Base-by-base conservation (phyloP, 176 grass and related monocot genomes). In the Areca catechu region DNA sequence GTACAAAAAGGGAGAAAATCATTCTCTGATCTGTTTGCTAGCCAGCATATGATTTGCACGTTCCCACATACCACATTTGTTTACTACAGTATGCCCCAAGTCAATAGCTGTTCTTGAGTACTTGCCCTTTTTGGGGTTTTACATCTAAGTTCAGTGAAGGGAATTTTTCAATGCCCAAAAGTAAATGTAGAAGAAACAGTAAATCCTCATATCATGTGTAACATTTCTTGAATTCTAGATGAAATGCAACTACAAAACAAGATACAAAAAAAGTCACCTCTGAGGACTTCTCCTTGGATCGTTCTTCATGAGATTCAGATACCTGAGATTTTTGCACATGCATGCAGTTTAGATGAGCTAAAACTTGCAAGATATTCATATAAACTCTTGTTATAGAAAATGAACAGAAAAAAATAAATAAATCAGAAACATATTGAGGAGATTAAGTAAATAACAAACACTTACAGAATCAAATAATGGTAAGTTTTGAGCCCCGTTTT, bases 381-480 rank as follows among this genome's bases (percentile, higher is more conserved):
- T 4, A 29, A 66, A 10, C 51, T 19, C 16, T 50, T 65, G 20
- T 16, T 48, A 51, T 14, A 12, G 9, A 43, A 50, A 24, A 47
- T 34, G 25, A 67, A 25, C 4, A 4, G 24, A 4, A 0, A 25
- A 37, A 54, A 22, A 0, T 9, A 1, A 49, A 67, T n/a, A 30
- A 34, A 5, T 4, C 10, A 55, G 54, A 37, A 16, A 16, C 7
- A 16, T 2, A 72, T 22, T n/a, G 21, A 20, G 29, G n/a, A 54
- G 3, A n/a, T 3, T n/a, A 22, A 28, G 28, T 14, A 22, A 54
- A 49, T 23, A 51, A 48, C 37, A 56, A n/a, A 20, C 37, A 71
- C 87, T 89, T 89, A 98, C 87, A 69, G 81, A 78, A 58, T 92
- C 83, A 63, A 74, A 67, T 75, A 83, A 58, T 16, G 62, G 52